Percentiles rank a stretch among this genome's conserved stretches.
Evolutionary conservation across 495 filamentous ascomycete genomes (phyloP).

Genomic region (Penicillium paxilli): DNA sequence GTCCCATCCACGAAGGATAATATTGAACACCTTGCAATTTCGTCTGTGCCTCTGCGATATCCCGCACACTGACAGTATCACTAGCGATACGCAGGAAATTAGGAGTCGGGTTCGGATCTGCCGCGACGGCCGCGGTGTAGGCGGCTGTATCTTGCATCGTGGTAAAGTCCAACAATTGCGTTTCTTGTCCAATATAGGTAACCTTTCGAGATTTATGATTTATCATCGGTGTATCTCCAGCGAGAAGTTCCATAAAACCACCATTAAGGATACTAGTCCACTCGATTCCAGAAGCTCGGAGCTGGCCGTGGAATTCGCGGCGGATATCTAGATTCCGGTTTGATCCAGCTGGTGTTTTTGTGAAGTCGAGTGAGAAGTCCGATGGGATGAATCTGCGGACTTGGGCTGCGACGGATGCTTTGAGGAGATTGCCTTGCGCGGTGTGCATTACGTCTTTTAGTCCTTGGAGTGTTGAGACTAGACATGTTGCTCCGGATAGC

Average conservation of each 20-base stretch:
- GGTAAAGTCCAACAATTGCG: constrained; percentile 9
- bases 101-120: constrained; percentile 8
- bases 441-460: constrained; percentile 10
- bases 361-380: constrained; percentile 14
- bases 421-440: constrained; percentile 6
- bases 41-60: constrained; percentile 11
- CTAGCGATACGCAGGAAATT: constrained; percentile 16
- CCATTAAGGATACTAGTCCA: constrained; percentile 17
- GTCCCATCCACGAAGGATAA: constrained; percentile 9
- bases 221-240: constrained; percentile 9
- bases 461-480: constrained; percentile 12
- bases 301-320: constrained; percentile 6
- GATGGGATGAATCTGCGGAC: constrained; percentile 12
- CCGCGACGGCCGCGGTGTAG: constrained; percentile 12
- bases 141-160: constrained; percentile 12
- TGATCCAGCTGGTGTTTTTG: constrained; percentile 9
- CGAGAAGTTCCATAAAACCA: constrained; percentile 12
- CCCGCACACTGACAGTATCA: background rate
- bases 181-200: constrained; percentile 4
- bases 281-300: constrained; percentile 7
- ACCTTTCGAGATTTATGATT: constrained; percentile 10
- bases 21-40: constrained; percentile 10
- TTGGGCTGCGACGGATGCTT: constrained; percentile 11
- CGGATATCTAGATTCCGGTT: constrained; percentile 13
- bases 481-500: constrained; percentile 2